Conservation (phyloP, 768 basidiomycete genomes). For the Russula brevipes region DNA sequence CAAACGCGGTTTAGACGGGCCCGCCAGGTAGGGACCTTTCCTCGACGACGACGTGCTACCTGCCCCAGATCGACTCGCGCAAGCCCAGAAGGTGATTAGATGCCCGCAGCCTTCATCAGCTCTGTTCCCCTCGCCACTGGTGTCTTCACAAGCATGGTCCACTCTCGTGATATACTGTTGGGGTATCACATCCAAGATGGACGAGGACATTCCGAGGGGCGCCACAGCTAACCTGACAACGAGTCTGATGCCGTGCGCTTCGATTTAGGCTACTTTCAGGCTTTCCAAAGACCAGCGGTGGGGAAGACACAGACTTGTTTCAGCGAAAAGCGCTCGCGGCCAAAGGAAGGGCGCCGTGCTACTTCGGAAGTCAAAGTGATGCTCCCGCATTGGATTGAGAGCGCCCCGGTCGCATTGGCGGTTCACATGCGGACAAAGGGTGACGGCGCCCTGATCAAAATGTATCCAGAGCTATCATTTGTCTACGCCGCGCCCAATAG, state of each 20-base stretch:
- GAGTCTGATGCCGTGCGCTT: constrained; percentile 43
- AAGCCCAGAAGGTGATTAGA: constrained; percentile 44
- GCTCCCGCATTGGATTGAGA: constrained; percentile 52
- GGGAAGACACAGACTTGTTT: constrained; percentile 60
- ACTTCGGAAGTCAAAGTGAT: constrained; percentile 47
- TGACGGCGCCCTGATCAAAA: constrained; percentile 46
- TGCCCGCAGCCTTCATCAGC: constrained; percentile 51
- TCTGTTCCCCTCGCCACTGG: constrained; percentile 44
- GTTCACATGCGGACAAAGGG: constrained; percentile 56
- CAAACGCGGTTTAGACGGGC: constrained; percentile 51
- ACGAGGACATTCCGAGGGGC: constrained; percentile 53
- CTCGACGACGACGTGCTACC: constrained; percentile 57
- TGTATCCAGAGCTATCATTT: constrained; percentile 46
- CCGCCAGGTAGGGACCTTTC: constrained; percentile 53
- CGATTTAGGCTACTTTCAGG: constrained; percentile 34
- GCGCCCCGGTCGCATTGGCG: constrained; percentile 45
- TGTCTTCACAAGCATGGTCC: constrained; percentile 50
- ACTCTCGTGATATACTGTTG: constrained; percentile 37
- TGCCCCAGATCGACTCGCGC: constrained; percentile 37
- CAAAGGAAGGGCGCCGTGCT: constrained; percentile 41
- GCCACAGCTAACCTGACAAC: constrained; percentile 53
- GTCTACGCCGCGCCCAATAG: constrained; percentile 45
- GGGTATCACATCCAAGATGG: constrained; percentile 49
- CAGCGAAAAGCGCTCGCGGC: constrained; percentile 40
- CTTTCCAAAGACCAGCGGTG: constrained; percentile 63